These are phyloP conservation scores for Alloascoidea africana DNA, from an alignment of 805 yeast genomes.

Conservation along the genomic window DNA sequence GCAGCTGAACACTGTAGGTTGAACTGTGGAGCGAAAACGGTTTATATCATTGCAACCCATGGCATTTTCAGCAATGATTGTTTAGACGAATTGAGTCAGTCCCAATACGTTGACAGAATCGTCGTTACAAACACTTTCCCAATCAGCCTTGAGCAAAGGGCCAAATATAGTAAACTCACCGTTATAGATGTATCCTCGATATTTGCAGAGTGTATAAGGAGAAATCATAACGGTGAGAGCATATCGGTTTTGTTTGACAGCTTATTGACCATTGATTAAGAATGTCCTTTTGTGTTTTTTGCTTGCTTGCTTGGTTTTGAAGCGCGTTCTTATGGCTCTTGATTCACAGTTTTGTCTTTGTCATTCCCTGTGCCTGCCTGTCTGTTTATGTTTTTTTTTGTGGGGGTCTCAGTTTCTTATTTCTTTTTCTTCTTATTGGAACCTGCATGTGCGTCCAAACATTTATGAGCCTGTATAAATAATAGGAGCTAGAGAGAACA, in stretches of 20 bases:
- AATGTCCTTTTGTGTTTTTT: too few relatives aligned
- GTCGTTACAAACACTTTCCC: slow-evolving; percentile 89
- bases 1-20: slow-evolving; percentile 96
- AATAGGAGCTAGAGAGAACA: too few relatives aligned
- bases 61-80: slow-evolving; percentile 93
- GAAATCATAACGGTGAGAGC: slow-evolving; percentile 95
- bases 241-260: slow-evolving; percentile 83
- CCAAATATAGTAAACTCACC: slow-evolving; percentile 47
- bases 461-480: too few relatives aligned
- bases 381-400: too few relatives aligned
- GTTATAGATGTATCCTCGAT: slow-evolving; percentile 79
- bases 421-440: too few relatives aligned
- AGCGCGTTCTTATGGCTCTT: too few relatives aligned
- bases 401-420: too few relatives aligned
- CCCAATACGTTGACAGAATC: slow-evolving; percentile 69
- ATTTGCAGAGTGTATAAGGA: slow-evolving; percentile 87
- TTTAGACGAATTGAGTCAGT: slow-evolving; percentile 44
- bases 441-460: too few relatives aligned
- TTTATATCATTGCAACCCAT: slow-evolving; percentile 82
- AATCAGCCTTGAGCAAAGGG: slow-evolving; percentile 42
- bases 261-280: too few relatives aligned
- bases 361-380: too few relatives aligned
- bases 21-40: slow-evolving; percentile 87
- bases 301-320: too few relatives aligned
- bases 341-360: too few relatives aligned